These are phyloP conservation scores for Cercospora zeae-maydis DNA, from an alignment of 2,329 filamentous ascomycete species.

Conservation along the genomic window DNA sequence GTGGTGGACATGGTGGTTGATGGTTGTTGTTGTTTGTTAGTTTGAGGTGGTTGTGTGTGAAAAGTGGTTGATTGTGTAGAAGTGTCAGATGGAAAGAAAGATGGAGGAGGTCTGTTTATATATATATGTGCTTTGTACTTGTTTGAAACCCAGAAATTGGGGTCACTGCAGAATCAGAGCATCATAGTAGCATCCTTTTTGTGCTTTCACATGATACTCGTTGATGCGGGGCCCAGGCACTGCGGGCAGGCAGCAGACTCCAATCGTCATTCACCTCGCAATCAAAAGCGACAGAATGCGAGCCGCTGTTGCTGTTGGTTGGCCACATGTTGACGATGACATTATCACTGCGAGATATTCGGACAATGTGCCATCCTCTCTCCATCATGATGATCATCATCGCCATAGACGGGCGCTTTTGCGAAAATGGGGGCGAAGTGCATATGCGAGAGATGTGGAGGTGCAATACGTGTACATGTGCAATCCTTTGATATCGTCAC, in stretches of 20 bases:
- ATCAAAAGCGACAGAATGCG: background rate
- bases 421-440: conserved; percentile 1
- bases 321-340: background rate
- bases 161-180: background rate
- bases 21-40: background rate
- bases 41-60: background rate
- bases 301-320: background rate
- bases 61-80: background rate
- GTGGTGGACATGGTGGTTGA: background rate
- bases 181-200: conserved; percentile 7
- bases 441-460: background rate
- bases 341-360: background rate
- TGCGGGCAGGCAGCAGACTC: background rate
- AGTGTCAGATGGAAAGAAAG: too few relatives aligned
- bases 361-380: too few relatives aligned
- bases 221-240: too few relatives aligned
- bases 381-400: background rate
- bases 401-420: background rate
- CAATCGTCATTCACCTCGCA: conserved; percentile 8
- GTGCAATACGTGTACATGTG: background rate
- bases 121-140: background rate
- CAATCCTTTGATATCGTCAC: conserved; percentile 12
- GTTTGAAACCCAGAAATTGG: background rate
- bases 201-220: background rate
- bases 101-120: background rate